These are phyloP conservation scores for Hyphopichia pseudoburtonii DNA, from an alignment of 1,139 yeast genomes.

Conservation along the genomic window DNA sequence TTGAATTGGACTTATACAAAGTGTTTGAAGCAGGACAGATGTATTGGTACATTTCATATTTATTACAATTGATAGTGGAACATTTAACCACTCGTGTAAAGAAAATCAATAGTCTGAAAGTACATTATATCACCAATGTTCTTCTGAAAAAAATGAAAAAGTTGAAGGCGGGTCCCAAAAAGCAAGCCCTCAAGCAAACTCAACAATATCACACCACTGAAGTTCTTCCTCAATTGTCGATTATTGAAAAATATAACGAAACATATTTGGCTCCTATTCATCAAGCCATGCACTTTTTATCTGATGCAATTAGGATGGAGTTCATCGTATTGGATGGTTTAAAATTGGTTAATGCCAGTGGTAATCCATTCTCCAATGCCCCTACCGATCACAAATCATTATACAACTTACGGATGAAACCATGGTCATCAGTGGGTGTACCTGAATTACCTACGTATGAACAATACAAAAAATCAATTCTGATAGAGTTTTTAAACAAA, in stretches of 20 bases:
- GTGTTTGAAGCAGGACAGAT: conserved; percentile 67
- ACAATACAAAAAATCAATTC: conserved; percentile 24
- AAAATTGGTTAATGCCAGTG: conserved; percentile 9
- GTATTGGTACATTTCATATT: conserved; percentile 65
- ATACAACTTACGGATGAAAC: conserved; percentile 66
- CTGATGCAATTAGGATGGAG: conserved; percentile 22
- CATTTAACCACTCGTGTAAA: conserved; percentile 51
- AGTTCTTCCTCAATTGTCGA: conserved; percentile 24
- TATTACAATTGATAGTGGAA: conserved; percentile 48
- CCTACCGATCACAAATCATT: neutral
- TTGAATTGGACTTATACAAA: conserved; percentile 74
- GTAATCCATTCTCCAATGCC: neutral
- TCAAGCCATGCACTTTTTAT: conserved; percentile 34
- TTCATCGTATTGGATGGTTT: conserved; percentile 25
- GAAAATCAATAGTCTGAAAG: conserved; percentile 35
- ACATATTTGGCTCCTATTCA: conserved; percentile 30
- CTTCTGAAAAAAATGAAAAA: conserved; percentile 52
- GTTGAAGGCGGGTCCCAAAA: conserved; percentile 43
- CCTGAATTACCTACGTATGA: conserved; percentile 62
- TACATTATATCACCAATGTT: conserved; percentile 26
- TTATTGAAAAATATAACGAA: conserved; percentile 17
- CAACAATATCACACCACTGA: conserved; percentile 17
- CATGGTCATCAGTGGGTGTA: conserved; percentile 80
- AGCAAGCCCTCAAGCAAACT: conserved; percentile 28
- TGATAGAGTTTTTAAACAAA: conserved; percentile 1